phyloP scores from a whole-genome alignment of 495 filamentous ascomycete species.

The Copromyces sp. region DNA sequence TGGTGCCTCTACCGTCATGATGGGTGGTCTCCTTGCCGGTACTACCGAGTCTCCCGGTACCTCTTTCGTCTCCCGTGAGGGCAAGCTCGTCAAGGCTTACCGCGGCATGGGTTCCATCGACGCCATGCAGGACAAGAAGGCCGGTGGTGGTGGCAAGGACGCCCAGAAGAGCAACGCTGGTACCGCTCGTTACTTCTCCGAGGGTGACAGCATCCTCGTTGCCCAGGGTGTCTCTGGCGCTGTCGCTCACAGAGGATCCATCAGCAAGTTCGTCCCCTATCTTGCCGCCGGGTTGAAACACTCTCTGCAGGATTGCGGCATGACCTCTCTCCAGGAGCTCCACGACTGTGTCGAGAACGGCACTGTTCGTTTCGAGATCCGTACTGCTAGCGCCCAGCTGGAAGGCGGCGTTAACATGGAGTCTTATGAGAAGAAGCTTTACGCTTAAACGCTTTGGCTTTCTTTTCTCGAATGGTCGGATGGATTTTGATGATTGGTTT shows the following conservation, averaged over 20 bases:
- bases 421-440: constrained; percentile 98
- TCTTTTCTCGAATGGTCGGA: background rate
- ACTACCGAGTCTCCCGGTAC: constrained; percentile 96
- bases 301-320: constrained; percentile 90
- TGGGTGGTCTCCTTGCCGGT: constrained; percentile 94
- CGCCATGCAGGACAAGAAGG: constrained; percentile 98
- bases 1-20: constrained; percentile 95
- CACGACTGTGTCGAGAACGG: constrained; percentile 68
- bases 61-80: constrained; percentile 89
- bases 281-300: constrained; percentile 92
- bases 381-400: constrained; percentile 85
- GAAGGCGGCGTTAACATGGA: constrained; percentile 97
- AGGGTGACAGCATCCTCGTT: constrained; percentile 87
- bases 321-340: constrained; percentile 63
- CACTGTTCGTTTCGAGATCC: constrained; percentile 80
- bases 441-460: constrained; percentile 47
- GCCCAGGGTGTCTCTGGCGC: constrained; percentile 87
- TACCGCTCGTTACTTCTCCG: constrained; percentile 96
- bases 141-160: constrained; percentile 53
- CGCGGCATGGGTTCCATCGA: constrained; percentile 98
- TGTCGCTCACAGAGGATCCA: constrained; percentile 54
- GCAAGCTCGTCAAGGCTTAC: constrained; percentile 97
- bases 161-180: constrained; percentile 87
- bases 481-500: background rate
- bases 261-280: constrained; percentile 93